phyloP scores from a whole-genome alignment of 2,329 filamentous ascomycete genomes.

The Penicillium crustosum region DNA sequence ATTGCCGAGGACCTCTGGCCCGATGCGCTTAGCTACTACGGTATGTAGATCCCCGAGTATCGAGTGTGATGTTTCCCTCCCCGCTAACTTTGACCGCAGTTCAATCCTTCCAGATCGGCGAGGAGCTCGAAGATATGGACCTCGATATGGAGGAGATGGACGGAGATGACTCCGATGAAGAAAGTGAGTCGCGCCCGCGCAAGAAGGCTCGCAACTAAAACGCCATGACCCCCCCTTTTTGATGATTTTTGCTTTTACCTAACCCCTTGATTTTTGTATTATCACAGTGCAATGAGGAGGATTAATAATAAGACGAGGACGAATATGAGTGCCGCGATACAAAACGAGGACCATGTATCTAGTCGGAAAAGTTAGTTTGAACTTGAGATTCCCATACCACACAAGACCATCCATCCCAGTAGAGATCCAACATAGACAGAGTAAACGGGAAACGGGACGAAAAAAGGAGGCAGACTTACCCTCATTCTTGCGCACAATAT shows the following conservation, averaged over 20 bases:
- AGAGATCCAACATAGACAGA: conserved; percentile 1
- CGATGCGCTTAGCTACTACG: conserved; percentile 85
- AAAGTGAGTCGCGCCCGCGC: conserved; percentile 51
- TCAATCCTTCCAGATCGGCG: conserved; percentile 69
- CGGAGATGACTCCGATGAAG: conserved; percentile 46
- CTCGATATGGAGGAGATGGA: conserved; percentile 64
- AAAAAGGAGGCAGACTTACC: conserved; percentile 55
- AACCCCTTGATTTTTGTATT: conserved; percentile 25
- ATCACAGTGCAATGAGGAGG: conserved; percentile 66
- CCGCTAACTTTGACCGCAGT: conserved; percentile 51
- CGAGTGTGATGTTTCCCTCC: background rate
- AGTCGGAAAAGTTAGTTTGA: conserved; percentile 27
- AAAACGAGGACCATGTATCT: conserved; percentile 79
- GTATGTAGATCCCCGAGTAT: conserved; percentile 54
- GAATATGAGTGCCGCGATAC: conserved; percentile 83
- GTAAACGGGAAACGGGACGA: conserved; percentile 8
- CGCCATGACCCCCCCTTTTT: conserved; percentile 20
- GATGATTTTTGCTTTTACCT: conserved; percentile 18
- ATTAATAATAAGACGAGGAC: conserved; percentile 84
- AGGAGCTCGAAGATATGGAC: conserved; percentile 54
- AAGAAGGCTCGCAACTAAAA: conserved; percentile 44
- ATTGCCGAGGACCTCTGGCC: conserved; percentile 88
- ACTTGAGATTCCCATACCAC: conserved; percentile 24
- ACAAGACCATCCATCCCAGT: conserved; percentile 6
- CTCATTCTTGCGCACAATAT: conserved; percentile 86